phyloP scores from a whole-genome alignment of 2,329 filamentous ascomycete genomes.

The Calonectria henricotiae region DNA sequence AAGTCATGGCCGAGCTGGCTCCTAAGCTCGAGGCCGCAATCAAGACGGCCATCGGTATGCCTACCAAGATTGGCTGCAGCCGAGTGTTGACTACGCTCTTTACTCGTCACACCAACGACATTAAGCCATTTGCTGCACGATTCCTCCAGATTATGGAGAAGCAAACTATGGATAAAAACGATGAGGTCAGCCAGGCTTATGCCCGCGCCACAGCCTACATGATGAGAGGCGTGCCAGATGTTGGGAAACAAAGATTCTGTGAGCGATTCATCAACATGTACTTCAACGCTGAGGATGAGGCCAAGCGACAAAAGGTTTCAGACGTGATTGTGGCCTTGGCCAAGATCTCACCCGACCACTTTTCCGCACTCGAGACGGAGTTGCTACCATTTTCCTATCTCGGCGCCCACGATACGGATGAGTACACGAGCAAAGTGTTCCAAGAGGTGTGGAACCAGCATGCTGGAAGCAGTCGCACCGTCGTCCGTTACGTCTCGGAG shows the following conservation, averaged over 20 bases:
- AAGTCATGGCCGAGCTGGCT: conserved; percentile 82
- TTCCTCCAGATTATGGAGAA: conserved; percentile 87
- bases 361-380: conserved; percentile 81
- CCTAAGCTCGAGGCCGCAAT: conserved; percentile 84
- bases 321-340: conserved; percentile 89
- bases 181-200: conserved; percentile 92
- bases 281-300: conserved; percentile 85
- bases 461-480: conserved; percentile 86
- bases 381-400: conserved; percentile 92
- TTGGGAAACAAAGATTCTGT: conserved; percentile 68
- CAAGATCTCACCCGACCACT: conserved; percentile 91
- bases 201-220: conserved; percentile 90
- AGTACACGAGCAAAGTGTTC: conserved; percentile 85
- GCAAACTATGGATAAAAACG: conserved; percentile 90
- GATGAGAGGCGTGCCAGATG: conserved; percentile 72
- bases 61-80: conserved; percentile 93
- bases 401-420: conserved; percentile 87
- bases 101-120: conserved; percentile 82
- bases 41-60: conserved; percentile 89
- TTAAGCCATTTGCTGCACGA: conserved; percentile 81
- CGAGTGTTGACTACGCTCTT: conserved; percentile 88
- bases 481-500: conserved; percentile 87
- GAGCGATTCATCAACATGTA: conserved; percentile 78
- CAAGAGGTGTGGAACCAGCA: conserved; percentile 91
- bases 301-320: conserved; percentile 81